These are phyloP conservation scores for Leptosphaerulina australis DNA, from an alignment of 2,329 filamentous ascomycete species.

Conservation along the genomic window DNA sequence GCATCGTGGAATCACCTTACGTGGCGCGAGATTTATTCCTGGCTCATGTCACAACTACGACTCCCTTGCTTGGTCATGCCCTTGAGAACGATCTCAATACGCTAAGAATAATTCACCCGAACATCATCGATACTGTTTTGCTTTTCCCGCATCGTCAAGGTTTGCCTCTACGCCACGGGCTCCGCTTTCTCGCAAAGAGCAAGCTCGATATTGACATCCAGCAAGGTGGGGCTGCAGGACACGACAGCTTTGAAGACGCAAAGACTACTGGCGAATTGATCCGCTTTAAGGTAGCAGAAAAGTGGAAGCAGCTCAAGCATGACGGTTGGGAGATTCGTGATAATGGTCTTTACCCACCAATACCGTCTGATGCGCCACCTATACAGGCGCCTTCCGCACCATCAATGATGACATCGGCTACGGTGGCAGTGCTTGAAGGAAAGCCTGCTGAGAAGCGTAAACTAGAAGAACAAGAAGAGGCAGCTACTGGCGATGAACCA, in stretches of 20 bases:
- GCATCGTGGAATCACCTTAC: slow-evolving; percentile 76
- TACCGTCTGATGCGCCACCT: slow-evolving; percentile 32
- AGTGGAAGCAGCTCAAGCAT: slow-evolving; percentile 70
- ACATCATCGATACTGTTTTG: slow-evolving; percentile 82
- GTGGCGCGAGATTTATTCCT: slow-evolving; percentile 80
- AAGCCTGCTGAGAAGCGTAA: slow-evolving; percentile 34
- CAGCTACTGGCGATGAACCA: slow-evolving; percentile 3
- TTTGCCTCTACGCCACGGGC: slow-evolving; percentile 75
- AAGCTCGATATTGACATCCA: slow-evolving; percentile 80
- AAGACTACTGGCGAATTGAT: slow-evolving; percentile 87
- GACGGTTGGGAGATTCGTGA: slow-evolving; percentile 66
- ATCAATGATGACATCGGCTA: slow-evolving; percentile 24
- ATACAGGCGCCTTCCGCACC: slow-evolving; percentile 17
- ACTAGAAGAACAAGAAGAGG: slow-evolving; percentile 20
- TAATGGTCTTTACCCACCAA: slow-evolving; percentile 39
- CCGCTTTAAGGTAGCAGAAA: slow-evolving; percentile 69
- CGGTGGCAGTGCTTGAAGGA: slow-evolving; percentile 14
- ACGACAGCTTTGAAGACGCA: slow-evolving; percentile 93
- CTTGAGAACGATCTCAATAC: slow-evolving; percentile 95
- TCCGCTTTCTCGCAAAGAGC: slow-evolving; percentile 75
- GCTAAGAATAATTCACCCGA: slow-evolving; percentile 81
- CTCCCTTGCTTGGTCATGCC: slow-evolving; percentile 88
- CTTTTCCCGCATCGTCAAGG: slow-evolving; percentile 80
- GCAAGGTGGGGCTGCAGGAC: slow-evolving; percentile 69
- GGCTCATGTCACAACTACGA: slow-evolving; percentile 73